Conservation (phyloP, 768 basidiomycete genomes). For the Calocera viscosa region DNA sequence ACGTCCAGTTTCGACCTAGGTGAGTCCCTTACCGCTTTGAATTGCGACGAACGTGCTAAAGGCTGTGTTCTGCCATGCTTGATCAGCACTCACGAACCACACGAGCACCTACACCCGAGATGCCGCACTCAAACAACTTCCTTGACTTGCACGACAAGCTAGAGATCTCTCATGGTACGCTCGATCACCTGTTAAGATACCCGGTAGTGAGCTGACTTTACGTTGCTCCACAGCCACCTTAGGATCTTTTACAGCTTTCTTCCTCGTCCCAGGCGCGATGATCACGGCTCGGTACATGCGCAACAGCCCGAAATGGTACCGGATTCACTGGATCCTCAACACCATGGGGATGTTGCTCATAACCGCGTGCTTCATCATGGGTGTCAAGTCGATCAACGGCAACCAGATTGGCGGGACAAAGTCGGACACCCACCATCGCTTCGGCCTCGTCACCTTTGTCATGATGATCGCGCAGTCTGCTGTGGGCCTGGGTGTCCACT, state of each 20-base stretch:
- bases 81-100: neutral
- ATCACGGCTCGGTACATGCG: neutral
- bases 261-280: neutral
- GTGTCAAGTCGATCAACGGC: conserved; percentile 1
- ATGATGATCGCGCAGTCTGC: neutral
- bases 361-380: neutral
- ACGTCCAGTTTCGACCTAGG: neutral
- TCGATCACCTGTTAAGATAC: neutral
- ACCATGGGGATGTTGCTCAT: neutral
- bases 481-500: neutral
- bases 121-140: conserved; percentile 3
- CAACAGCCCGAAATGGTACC: neutral
- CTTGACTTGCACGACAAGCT: conserved; percentile 7
- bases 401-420: neutral
- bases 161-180: conserved; percentile 4
- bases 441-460: neutral
- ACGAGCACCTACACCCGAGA: neutral
- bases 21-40: neutral
- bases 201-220: too few relatives aligned
- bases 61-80: neutral
- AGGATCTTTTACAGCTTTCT: neutral
- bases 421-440: conserved; percentile 2
- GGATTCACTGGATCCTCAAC: conserved; percentile 4
- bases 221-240: neutral
- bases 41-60: neutral